Evolutionary conservation across 768 basidiomycete genomes (phyloP).

Genomic region (Gloeopeniophorella convolvens): DNA sequence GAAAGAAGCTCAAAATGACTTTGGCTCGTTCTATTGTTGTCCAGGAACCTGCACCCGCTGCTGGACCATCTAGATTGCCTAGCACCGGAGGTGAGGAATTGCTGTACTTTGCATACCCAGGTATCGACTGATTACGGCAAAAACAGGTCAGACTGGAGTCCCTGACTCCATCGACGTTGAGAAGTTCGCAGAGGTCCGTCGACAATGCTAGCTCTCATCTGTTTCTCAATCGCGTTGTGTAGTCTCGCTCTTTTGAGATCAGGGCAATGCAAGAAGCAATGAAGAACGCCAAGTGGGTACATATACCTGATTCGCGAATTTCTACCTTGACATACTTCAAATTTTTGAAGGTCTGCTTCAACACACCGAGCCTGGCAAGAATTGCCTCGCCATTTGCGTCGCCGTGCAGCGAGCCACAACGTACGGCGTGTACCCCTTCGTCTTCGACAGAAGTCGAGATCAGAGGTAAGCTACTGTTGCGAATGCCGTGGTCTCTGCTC

Average conservation of each 20-base stretch:
- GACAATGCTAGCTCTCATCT: not conserved
- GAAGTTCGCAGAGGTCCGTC: constrained; percentile 71
- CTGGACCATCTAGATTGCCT: constrained; percentile 37
- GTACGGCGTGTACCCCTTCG: constrained; percentile 84
- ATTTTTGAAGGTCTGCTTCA: constrained; percentile 46
- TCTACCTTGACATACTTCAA: not conserved
- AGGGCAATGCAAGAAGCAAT: constrained; percentile 85
- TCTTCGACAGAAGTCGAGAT: constrained; percentile 71
- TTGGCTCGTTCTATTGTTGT: constrained; percentile 63
- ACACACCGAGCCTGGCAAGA: constrained; percentile 89
- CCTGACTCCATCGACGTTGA: constrained; percentile 81
- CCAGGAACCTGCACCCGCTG: constrained; percentile 37
- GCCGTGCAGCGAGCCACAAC: constrained; percentile 93
- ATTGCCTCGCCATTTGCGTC: constrained; percentile 83
- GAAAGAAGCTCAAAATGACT: constrained; percentile 63
- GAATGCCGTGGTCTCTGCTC: not conserved
- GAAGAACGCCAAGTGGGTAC: constrained; percentile 61
- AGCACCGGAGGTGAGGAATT: constrained; percentile 36
- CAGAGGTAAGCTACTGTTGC: constrained; percentile 52
- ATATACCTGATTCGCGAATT: not conserved
- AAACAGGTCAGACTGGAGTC: constrained; percentile 39
- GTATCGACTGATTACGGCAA: not conserved
- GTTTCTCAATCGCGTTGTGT: not conserved
- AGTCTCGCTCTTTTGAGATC: constrained; percentile 89
- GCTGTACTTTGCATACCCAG: not conserved